Base-by-base conservation (phyloP, 1,284 basidiomycete genomes). In the Trametes sp. region DNA sequence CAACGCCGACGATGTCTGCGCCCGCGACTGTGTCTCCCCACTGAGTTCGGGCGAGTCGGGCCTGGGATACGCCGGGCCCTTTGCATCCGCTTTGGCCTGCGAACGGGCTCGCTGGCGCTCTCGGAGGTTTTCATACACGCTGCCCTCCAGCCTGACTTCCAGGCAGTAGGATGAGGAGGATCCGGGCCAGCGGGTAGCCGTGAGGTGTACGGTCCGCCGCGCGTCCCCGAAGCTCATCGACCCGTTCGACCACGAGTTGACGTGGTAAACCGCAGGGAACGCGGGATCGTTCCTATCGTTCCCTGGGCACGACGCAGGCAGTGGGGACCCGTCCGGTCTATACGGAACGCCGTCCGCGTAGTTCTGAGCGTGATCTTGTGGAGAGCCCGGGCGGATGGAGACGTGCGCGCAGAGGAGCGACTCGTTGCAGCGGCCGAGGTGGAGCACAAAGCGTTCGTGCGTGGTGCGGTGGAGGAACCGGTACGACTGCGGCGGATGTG, bases 111-210 rank as follows among this genome's bases (percentile, higher is more conserved):
- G 31, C 31, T 33, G 31, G 31, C 31, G 31, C 31, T 44, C 19
- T 19, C 48, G 29, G 19, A 50, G 19, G 21, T 23, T 8, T 5
- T 36, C 26, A 24, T 54, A 54, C 13, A 54, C 24, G 10, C 21
- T 29, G 38, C 52, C 52, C 26, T 42, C 52, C 14, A 54, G 52
- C 21, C 52, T 13, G 16, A 54, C 38, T 29, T 54, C 52, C 23
- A 54, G 35, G 16, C 38, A 42, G n/a, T 54, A 54, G 36, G 36
- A 54, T 9, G 16, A n/a, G 38, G 13, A 14, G 36, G 8, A n/a
- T n/a, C n/a, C n/a, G n/a, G 52, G 52, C 52, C 52, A 54, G 14
- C 52, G 52, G 24, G 52, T 54, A 16, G 38, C 52, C 14, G 52
- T 42, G 26, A 54, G 24, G 24, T 16, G 41, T 21, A 42, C 36